A percentile compares a stretch with the other conserved stretches of the same genome.
Evolutionary conservation across 2,329 filamentous ascomycete species (phyloP).

Genomic region (Penicillium digitatum): DNA sequence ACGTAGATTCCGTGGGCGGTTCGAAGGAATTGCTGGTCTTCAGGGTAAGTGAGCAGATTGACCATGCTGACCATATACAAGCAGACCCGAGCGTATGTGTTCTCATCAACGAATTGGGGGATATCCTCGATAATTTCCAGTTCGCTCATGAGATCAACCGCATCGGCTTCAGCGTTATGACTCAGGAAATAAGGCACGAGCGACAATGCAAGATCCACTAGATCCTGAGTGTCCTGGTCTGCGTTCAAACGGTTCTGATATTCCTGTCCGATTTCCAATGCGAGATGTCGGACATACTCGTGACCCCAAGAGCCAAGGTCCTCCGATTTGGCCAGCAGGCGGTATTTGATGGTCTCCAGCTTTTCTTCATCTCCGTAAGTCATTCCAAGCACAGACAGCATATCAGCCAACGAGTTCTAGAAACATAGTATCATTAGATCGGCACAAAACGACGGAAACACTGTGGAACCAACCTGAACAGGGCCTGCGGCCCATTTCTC

Average conservation of each 20-base stretch:
- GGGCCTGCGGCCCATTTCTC: slow-evolving; percentile 81
- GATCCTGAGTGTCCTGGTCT: slow-evolving; percentile 77
- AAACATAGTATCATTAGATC: slow-evolving; percentile 9
- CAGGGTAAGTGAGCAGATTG: slow-evolving; percentile 91
- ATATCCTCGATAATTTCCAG: slow-evolving; percentile 95
- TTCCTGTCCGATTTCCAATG: slow-evolving; percentile 91
- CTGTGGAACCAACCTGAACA: slow-evolving; percentile 63
- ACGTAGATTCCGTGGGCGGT: slow-evolving; percentile 94
- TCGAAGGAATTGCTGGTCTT: slow-evolving; percentile 91
- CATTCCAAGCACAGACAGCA: slow-evolving; percentile 96
- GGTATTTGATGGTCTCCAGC: slow-evolving; percentile 93
- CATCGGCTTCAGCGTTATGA: slow-evolving; percentile 97
- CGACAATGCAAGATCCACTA: slow-evolving; percentile 76
- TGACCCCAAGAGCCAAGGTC: slow-evolving; percentile 98
- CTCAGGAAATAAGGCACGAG: slow-evolving; percentile 93
- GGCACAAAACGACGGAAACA: neutral
- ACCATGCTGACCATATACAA: slow-evolving; percentile 99
- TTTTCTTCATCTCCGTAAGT: slow-evolving; percentile 96
- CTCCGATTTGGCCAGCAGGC: slow-evolving; percentile 80
- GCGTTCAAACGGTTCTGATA: slow-evolving; percentile 82
- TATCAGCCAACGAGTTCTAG: slow-evolving; percentile 76
- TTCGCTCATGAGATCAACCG: slow-evolving; percentile 94
- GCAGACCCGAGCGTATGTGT: slow-evolving; percentile 89
- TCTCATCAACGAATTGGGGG: slow-evolving; percentile 81
- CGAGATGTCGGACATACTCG: slow-evolving; percentile 94